A percentile compares a stretch with the other conserved stretches of the same genome.
Conservation (phyloP, 73 alveolate genomes). For the Halteria grandinella region DNA sequence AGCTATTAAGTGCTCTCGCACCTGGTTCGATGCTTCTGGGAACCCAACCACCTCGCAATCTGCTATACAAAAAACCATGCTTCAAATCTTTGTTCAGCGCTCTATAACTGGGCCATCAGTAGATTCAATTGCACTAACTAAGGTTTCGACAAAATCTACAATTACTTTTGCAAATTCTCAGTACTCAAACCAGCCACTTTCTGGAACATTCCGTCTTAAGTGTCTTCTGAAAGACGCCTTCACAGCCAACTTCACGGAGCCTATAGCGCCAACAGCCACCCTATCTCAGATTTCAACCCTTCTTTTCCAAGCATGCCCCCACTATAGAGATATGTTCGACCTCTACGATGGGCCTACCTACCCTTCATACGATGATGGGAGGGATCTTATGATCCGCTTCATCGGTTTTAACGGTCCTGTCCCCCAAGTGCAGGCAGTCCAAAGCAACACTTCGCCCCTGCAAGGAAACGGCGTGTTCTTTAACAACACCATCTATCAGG, state of each 20-base stretch:
- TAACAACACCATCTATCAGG: conserved; percentile 2
- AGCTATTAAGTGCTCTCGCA: background rate
- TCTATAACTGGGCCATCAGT: background rate
- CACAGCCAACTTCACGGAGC: no score
- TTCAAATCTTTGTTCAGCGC: background rate
- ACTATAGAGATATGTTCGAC: conserved; percentile 1
- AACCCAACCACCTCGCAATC: background rate
- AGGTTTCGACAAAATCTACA: background rate
- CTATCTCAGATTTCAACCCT: no score
- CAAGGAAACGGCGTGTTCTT: background rate
- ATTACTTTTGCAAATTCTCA: background rate
- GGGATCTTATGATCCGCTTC: conserved; percentile 19
- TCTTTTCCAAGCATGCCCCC: conserved; percentile 11
- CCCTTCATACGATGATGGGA: conserved; percentile 3
- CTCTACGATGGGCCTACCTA: conserved; percentile 2
- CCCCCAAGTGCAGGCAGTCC: background rate
- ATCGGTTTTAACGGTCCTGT: background rate
- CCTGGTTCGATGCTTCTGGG: background rate
- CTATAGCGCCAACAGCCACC: no score
- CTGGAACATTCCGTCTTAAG: background rate
- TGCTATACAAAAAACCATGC: no score
- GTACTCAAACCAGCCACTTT: background rate
- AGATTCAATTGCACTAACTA: background rate
- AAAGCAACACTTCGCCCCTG: background rate
- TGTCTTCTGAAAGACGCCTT: no score